A percentile compares a stretch with the other conserved stretches of the same genome.
Conservation (phyloP, 176 grass and related monocot genomes). For the Carex myosuroides region DNA sequence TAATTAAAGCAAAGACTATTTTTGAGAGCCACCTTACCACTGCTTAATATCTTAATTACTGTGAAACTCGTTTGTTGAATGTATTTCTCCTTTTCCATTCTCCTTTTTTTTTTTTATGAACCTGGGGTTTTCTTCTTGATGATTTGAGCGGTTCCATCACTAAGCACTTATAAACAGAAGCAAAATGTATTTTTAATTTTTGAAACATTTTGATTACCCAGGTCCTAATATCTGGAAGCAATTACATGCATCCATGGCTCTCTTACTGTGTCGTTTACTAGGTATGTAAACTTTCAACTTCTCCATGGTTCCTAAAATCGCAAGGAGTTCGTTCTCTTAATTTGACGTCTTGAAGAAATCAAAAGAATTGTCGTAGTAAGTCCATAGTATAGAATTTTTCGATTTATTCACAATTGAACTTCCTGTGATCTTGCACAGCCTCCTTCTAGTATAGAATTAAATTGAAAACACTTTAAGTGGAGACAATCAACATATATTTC, state of each 20-base stretch:
- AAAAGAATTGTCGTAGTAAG: not conserved
- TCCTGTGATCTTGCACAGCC: too few species aligned
- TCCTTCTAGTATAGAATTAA: too few species aligned
- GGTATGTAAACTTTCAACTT: not conserved
- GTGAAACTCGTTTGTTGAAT: not conserved
- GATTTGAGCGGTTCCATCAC: not conserved
- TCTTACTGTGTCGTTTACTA: not conserved
- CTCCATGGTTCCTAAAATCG: not conserved
- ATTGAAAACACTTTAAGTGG: too few species aligned
- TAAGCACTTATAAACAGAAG: not conserved
- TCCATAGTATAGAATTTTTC: not conserved
- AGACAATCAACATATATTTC: too few species aligned
- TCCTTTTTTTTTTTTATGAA: not conserved
- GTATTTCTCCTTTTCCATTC: not conserved
- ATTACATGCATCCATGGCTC: not conserved
- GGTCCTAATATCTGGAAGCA: not conserved
- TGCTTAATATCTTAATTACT: not conserved
- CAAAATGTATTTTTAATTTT: not conserved
- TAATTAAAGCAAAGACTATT: not conserved
- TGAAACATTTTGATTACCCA: not conserved
- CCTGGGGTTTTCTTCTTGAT: not conserved
- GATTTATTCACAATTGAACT: too few species aligned
- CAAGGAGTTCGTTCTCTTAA: not conserved
- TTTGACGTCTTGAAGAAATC: not conserved
- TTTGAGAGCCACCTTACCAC: not conserved